Conservation (phyloP, 140 eudicot species). For the Erigeron philadelphicus region DNA sequence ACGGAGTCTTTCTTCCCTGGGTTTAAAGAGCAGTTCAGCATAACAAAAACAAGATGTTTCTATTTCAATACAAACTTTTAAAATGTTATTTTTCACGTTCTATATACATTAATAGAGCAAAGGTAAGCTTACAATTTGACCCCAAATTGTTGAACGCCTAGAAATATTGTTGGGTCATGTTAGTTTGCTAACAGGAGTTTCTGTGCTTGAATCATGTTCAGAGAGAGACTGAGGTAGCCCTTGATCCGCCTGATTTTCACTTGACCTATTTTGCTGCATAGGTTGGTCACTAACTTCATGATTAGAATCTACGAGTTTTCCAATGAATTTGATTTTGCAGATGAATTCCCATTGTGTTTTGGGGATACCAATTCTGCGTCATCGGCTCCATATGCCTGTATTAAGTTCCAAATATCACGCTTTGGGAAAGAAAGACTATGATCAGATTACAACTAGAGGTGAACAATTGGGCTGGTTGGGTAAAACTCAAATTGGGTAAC, state of each 20-base stretch:
- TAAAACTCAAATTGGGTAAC: too few species aligned
- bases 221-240: slow-evolving; percentile 43
- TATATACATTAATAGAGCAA: neutral
- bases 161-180: slow-evolving; percentile 42
- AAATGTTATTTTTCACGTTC: neutral
- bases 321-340: slow-evolving; percentile 36
- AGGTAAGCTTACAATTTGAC: slow-evolving; percentile 54
- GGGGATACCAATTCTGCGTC: slow-evolving; percentile 69
- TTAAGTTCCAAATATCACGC: slow-evolving; percentile 12
- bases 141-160: slow-evolving; percentile 72
- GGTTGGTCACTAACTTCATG: slow-evolving; percentile 39
- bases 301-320: slow-evolving; percentile 38
- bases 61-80: neutral
- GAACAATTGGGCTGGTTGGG: neutral
- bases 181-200: slow-evolving; percentile 44
- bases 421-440: slow-evolving; percentile 5
- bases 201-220: slow-evolving; percentile 49
- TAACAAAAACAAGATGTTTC: neutral
- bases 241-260: slow-evolving; percentile 46
- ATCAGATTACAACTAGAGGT: neutral
- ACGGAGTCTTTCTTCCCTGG: slow-evolving; percentile 67
- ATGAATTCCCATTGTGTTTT: slow-evolving; percentile 23
- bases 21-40: slow-evolving; percentile 15
- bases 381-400: slow-evolving; percentile 63
- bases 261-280: slow-evolving; percentile 31